Percentiles rank a stretch among this genome's conserved stretches.
These are phyloP conservation scores for Cryptococcus wingfieldii DNA, from an alignment of 1,284 basidiomycete genomes.

Conservation along the genomic window DNA sequence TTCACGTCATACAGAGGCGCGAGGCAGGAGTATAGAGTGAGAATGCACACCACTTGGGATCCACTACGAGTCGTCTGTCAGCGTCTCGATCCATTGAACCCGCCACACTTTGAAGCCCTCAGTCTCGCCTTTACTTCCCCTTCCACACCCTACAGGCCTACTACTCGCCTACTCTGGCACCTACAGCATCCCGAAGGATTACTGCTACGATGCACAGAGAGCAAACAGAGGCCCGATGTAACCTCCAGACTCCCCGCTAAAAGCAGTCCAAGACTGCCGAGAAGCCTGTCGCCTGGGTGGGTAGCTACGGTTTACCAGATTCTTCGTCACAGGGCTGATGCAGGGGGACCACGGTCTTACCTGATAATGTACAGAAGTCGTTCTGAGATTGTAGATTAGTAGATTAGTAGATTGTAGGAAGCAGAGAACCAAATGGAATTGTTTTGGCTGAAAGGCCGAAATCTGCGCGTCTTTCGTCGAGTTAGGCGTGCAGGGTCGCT, in stretches of 20 bases:
- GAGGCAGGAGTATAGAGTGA: neutral
- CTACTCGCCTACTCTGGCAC: neutral
- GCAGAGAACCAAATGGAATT: too few relatives aligned
- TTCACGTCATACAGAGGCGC: neutral
- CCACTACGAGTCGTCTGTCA: neutral
- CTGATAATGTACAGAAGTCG: neutral
- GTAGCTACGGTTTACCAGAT: conserved; percentile 6
- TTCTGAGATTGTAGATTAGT: too few relatives aligned
- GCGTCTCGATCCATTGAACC: neutral
- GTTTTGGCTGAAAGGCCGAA: too few relatives aligned
- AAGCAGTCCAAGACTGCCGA: neutral
- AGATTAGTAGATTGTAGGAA: too few relatives aligned
- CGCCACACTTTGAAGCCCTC: neutral
- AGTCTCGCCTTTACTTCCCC: conserved; percentile 5
- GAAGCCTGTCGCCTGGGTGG: neutral
- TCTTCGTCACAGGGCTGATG: neutral
- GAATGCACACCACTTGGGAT: neutral
- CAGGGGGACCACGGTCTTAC: neutral
- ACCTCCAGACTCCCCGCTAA: neutral
- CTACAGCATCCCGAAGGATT: neutral
- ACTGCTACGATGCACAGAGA: neutral
- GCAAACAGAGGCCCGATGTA: neutral
- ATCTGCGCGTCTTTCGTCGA: too few relatives aligned
- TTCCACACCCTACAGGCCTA: conserved; percentile 1
- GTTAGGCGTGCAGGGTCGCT: too few relatives aligned